These are phyloP conservation scores for Ustilago trichophora DNA, from an alignment of 1,284 basidiomycete species.

Conservation along the genomic window DNA sequence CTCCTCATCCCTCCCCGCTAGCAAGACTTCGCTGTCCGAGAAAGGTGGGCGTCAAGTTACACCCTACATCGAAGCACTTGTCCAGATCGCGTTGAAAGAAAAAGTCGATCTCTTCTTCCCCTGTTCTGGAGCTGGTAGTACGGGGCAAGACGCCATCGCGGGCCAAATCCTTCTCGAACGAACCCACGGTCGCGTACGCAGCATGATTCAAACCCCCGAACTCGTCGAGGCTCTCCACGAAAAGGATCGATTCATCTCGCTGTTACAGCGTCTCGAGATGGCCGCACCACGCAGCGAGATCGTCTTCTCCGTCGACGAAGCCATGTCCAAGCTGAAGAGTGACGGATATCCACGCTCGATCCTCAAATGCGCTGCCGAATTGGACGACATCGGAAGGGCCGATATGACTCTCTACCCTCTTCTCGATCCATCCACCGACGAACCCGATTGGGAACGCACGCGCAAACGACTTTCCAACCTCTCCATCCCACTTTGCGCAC, in stretches of 20 bases:
- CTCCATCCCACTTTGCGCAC: constrained; percentile 44
- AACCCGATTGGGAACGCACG: constrained; percentile 44
- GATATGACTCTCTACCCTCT: constrained; percentile 69
- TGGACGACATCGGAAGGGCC: constrained; percentile 67
- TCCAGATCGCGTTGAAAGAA: constrained; percentile 62
- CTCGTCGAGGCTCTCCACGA: constrained; percentile 68
- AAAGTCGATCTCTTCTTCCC: constrained; percentile 67
- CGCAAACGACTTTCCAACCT: constrained; percentile 33
- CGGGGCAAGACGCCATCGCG: constrained; percentile 67
- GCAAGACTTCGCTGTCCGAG: not conserved
- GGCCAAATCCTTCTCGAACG: constrained; percentile 63
- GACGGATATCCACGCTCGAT: constrained; percentile 42
- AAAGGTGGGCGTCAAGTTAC: constrained; percentile 10
- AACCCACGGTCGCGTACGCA: constrained; percentile 53
- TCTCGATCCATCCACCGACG: not conserved
- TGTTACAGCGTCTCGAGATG: constrained; percentile 66
- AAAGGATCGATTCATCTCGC: constrained; percentile 65
- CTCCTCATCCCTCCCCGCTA: constrained; percentile 8
- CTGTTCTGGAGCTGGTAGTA: constrained; percentile 68
- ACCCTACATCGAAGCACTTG: constrained; percentile 63
- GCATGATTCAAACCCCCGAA: constrained; percentile 67
- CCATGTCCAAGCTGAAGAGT: constrained; percentile 57
- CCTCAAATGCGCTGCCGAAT: constrained; percentile 66
- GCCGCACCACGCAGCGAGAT: constrained; percentile 65
- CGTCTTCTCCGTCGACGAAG: constrained; percentile 64